Evolutionary conservation across 1,284 basidiomycete genomes (phyloP), one percentile per base, ranked within the genome.

Genomic region (Ceratorhiza oryzae-sativae): DNA sequence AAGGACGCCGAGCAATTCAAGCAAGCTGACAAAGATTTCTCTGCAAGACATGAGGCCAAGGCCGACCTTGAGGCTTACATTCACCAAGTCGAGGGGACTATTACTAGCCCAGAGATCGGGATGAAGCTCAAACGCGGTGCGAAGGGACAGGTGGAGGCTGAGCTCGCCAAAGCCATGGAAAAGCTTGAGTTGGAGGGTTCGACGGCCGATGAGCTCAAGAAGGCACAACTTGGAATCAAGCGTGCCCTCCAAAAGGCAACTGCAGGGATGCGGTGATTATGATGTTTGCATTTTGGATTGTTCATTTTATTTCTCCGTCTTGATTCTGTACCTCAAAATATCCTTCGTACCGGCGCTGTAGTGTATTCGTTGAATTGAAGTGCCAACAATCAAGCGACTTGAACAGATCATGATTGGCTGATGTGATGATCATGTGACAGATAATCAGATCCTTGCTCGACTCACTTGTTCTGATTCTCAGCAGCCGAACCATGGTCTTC

Each of bases 51-150:
- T 81, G 95, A 98, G 83, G 94, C 96, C 77, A 97, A 96, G 84
- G 92, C 94, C 72, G 95, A 97, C 82, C 90, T 98, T 75, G 96
- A 98, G 86, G 89, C 94, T 46, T 97, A 97, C 85, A 87, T 98
- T 80, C 92, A 96, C 84, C 92, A 94, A 81, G 93, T 96, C 77
- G 95, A 97, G 86, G 86, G 87, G 80, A 96, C 93, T 75, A 94
- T 97, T 83, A 92, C 92, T 71, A 92, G 91, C 56, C 95, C 96
- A 65, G 95, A 98, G 83, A 93, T 97, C 77, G 92, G 92, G 79
- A 92, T 94, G 89, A 98, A 97, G 86, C 90, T 98, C 82, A 97
- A 97, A 88, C 91, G 95, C 76, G 94, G 94, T 79, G 93, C 95
- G 71, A 95, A 95, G 86, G 81, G 86, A 59, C 92, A 94, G 81